These are phyloP conservation scores for Pyrenophora tritici-repentis DNA, from an alignment of 2,329 filamentous ascomycete genomes.

Conservation along the genomic window DNA sequence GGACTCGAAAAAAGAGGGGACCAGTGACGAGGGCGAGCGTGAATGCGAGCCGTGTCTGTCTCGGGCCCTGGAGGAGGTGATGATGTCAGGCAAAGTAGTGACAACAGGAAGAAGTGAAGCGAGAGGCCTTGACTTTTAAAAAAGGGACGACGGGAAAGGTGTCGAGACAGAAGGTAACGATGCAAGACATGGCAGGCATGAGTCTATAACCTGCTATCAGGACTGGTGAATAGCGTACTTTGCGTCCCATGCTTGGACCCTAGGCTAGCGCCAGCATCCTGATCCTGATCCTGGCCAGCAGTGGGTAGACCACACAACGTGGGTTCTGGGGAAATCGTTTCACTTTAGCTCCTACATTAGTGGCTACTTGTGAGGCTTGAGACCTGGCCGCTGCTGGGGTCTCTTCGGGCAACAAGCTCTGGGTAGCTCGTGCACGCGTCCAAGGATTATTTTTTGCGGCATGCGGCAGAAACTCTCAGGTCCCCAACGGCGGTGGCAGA, in stretches of 20 bases:
- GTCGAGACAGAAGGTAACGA: slow-evolving; percentile 27
- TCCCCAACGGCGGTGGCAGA: slow-evolving; percentile 28
- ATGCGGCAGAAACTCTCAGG: background rate
- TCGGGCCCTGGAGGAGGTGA: slow-evolving; percentile 20
- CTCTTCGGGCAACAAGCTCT: too few relatives aligned
- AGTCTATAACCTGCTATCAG: slow-evolving; percentile 45
- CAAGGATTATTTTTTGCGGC: too few relatives aligned
- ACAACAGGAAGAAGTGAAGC: slow-evolving; percentile 15
- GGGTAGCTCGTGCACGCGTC: slow-evolving; percentile 14
- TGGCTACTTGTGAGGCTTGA: slow-evolving; percentile 2
- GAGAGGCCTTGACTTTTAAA: too few relatives aligned
- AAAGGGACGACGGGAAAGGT: slow-evolving; percentile 19
- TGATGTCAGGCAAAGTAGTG: slow-evolving; percentile 14
- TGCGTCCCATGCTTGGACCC: slow-evolving; percentile 29
- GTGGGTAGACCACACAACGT: slow-evolving; percentile 43
- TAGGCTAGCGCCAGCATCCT: slow-evolving; percentile 34
- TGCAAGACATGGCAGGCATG: slow-evolving; percentile 39
- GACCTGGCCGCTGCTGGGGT: too few relatives aligned
- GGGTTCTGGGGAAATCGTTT: slow-evolving; percentile 48
- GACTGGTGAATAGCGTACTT: slow-evolving; percentile 39
- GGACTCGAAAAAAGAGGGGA: slow-evolving; percentile 25
- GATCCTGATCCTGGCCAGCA: slow-evolving; percentile 28
- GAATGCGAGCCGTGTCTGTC: slow-evolving; percentile 25
- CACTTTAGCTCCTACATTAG: slow-evolving; percentile 35
- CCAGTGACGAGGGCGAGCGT: slow-evolving; percentile 32